Percentiles rank a stretch among this genome's conserved stretches.
Evolutionary conservation across 495 filamentous ascomycete species (phyloP).

Genomic region (Daldinia bambusicola): DNA sequence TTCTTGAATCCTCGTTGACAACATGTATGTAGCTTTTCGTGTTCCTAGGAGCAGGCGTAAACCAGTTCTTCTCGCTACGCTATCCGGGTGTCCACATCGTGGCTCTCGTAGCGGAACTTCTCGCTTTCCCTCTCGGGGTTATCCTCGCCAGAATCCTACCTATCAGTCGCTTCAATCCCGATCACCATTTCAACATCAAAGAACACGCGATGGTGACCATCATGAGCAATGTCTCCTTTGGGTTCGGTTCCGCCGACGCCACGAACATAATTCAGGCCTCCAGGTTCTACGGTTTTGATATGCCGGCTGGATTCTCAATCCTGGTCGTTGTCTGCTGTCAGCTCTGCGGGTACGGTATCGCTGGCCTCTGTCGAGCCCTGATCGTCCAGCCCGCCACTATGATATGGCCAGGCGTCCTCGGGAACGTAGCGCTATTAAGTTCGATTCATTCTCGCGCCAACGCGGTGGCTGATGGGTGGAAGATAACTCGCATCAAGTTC

Average conservation of each 20-base stretch:
- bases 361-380: conserved; percentile 57
- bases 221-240: conserved; percentile 48
- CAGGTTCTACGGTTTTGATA: conserved; percentile 57
- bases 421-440: conserved; percentile 45
- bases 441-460: conserved; percentile 43
- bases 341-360: conserved; percentile 55
- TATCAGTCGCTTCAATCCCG: conserved; percentile 50
- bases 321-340: conserved; percentile 50
- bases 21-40: conserved; percentile 34
- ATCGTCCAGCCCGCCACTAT: conserved; percentile 52
- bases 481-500: conserved; percentile 44
- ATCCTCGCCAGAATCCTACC: conserved; percentile 40
- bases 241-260: conserved; percentile 53
- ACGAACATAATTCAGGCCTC: conserved; percentile 60
- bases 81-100: conserved; percentile 47
- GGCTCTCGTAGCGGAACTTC: conserved; percentile 41
- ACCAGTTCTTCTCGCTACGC: conserved; percentile 46
- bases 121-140: conserved; percentile 45
- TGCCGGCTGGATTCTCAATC: conserved; percentile 56
- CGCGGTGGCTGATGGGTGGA: conserved; percentile 42
- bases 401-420: conserved; percentile 47
- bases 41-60: conserved; percentile 45
- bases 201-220: conserved; percentile 56
- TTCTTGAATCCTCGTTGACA: conserved; percentile 1
- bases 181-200: conserved; percentile 53